A percentile compares a stretch with the other conserved stretches of the same genome.
phyloP scores from a whole-genome alignment of 768 basidiomycete genomes.

The Cystofilobasidium bisporidii region DNA sequence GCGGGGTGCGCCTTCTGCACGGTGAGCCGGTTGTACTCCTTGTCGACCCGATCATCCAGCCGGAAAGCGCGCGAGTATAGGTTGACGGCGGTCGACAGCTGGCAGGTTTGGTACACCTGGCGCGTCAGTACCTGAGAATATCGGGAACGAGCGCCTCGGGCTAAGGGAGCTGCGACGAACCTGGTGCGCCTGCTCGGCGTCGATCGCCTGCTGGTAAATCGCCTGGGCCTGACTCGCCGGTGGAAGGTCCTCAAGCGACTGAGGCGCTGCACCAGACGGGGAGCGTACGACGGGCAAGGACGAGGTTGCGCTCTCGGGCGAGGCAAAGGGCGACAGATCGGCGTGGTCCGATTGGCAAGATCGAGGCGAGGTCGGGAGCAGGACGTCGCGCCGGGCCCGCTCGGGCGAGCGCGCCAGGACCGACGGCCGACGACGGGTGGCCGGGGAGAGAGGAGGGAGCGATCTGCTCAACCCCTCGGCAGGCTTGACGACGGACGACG shows the following conservation, averaged over 20 bases:
- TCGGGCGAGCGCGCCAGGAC: neutral
- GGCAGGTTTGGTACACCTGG: no score
- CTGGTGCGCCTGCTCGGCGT: conserved; percentile 2
- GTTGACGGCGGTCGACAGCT: conserved; percentile 11
- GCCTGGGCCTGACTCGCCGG: neutral
- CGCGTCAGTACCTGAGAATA: no score
- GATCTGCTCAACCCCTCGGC: neutral
- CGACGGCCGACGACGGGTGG: neutral
- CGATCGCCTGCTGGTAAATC: conserved; percentile 8
- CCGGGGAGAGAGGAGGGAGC: neutral
- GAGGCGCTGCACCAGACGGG: neutral
- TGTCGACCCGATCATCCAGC: conserved; percentile 18
- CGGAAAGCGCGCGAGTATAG: conserved; percentile 15
- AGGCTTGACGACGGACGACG: neutral
- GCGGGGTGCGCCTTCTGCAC: neutral
- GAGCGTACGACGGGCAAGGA: neutral
- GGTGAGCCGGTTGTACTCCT: neutral
- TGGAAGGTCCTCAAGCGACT: neutral
- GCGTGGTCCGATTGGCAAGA: neutral
- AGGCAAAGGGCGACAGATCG: neutral
- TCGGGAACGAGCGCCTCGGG: no score
- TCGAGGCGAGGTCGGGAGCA: neutral
- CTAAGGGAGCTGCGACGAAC: no score
- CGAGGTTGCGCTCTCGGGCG: conserved; percentile 1
- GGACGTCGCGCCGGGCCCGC: neutral